phyloP scores from a whole-genome alignment of 2,329 filamentous ascomycete genomes.

The Phialemoniopsis sp. region DNA sequence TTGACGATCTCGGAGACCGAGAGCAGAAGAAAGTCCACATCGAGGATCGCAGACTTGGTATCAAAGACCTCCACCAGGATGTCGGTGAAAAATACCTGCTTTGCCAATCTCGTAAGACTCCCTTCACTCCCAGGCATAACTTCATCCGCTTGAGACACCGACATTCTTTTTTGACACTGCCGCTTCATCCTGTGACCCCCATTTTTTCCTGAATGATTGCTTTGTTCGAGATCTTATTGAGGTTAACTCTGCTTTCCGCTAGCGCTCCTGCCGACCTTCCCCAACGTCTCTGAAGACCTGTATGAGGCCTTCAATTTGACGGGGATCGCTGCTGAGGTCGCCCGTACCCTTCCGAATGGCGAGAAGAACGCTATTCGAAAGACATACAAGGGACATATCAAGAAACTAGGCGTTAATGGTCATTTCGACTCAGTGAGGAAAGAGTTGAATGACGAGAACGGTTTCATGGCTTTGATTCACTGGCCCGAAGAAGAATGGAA shows the following conservation, averaged over 20 bases:
- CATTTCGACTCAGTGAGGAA: constrained; percentile 58
- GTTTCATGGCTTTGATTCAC: constrained; percentile 47
- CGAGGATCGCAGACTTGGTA: constrained; percentile 57
- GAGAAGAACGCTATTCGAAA: constrained; percentile 65
- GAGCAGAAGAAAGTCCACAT: constrained; percentile 59
- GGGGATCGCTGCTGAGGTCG: constrained; percentile 55
- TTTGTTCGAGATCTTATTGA: constrained; percentile 8
- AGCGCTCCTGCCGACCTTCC: constrained; percentile 17
- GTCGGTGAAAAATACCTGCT: constrained; percentile 65
- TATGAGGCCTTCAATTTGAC: constrained; percentile 55
- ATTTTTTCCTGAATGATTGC: constrained; percentile 8
- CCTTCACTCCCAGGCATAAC: constrained; percentile 32
- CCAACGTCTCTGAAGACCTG: constrained; percentile 50
- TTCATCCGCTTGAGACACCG: constrained; percentile 4
- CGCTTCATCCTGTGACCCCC: constrained; percentile 8
- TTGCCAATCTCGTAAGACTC: constrained; percentile 63
- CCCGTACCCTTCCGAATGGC: constrained; percentile 59
- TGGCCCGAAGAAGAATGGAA: constrained; percentile 55
- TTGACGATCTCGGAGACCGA: constrained; percentile 52
- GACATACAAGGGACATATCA: constrained; percentile 66
- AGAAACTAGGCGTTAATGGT: constrained; percentile 56
- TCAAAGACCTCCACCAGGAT: constrained; percentile 62
- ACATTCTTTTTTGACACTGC: neutral
- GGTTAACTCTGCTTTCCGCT: constrained; percentile 22
- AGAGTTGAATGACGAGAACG: constrained; percentile 43